Base-by-base conservation (phyloP, 1,284 basidiomycete genomes). In the Ganoderma sinense region DNA sequence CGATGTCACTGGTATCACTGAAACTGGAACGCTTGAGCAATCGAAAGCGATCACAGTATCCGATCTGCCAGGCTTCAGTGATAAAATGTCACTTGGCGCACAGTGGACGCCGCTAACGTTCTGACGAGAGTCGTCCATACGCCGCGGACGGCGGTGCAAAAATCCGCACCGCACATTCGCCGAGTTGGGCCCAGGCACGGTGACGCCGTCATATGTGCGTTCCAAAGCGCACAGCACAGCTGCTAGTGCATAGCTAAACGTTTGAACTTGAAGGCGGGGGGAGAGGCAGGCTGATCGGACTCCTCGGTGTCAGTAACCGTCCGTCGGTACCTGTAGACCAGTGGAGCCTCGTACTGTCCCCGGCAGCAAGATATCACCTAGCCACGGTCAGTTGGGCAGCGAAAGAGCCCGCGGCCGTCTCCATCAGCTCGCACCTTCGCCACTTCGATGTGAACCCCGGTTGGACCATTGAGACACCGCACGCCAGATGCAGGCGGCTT, bases 381-480 rank as follows among this genome's bases (percentile, higher is more conserved):
- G 33, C 20, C 33, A 58, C 29, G 16, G 26, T 55, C 29, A 14
- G 51, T 31, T 13, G 36, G 36, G 5, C 29, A 29, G 53, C 29
- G 2, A 33, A 20, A 53, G 48, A 26, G 48, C 48, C 48, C 48
- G 48, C 53, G 16, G 53, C 18, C 53, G 53, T 56, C 53, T 26
- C 31, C 53, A 16, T 33, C 53, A 56, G 53, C 53, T 18, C 29
- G 53, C 31, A 56, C 53, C 53, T 56, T 56, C 53, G 53, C 53
- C 29, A 56, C 29, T 10, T 31, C 29, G 29, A 33, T 56, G 53
- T 33, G 53, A 56, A 31, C 10, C 16, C 53, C 7, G 18, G 14
- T 51, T 51, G 23, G 23, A 51, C 13, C 45, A 11, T 48, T 51
- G 48, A 53, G 48, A 53, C 23, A 26, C 48, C 48, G 48, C 48